Evolutionary conservation across 139 green algal species (phyloP), one percentile per base, ranked within the genome.

Genomic region (Gonium pectorale): DNA sequence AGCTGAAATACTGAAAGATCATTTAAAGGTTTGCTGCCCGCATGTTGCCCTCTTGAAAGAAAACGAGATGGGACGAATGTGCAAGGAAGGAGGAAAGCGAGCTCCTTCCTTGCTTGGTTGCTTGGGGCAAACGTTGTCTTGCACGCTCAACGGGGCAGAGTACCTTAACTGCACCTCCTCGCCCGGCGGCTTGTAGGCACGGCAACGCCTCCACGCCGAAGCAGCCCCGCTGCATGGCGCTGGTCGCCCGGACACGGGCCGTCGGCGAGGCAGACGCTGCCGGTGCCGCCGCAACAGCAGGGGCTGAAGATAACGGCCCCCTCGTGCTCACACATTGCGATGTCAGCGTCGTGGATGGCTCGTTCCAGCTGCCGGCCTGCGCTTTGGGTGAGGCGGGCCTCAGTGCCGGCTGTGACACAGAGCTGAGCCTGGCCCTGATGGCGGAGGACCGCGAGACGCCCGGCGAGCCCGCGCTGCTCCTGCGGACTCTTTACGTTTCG

Each of bases 401-500:
- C 24, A 26, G 2, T 0, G 27, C 38, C 15, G 73, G 73, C 5
- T 33, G 41, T 11, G 71, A 79, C 33, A 49, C 49, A 15, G 46
- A 79, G 49, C 26, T 79, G 33, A 35, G 15, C 26, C 51, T 79
- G 49, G 49, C 66, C 49, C 71, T 79, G 68, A 49, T 33, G 44
- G 3, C n/a, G 64, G 38, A 44, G 64, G 64, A 33, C 0, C 38
- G 26, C 9, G 69, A 15, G 0, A 2, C 43, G 22, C 41, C 21
- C 41, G 49, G 54, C 1, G 49, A 79, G 71, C 31, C 31, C 31
- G 3, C 8, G 15, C 49, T 67, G 54, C 73, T 81, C 38, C 29
- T 81, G 31, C 54, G 40, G 35, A 81, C 73, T 22, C 31, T 81
- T 37, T 81, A 81, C n/a, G 73, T 81, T 22, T 81, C 54, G 22